Base-by-base conservation (phyloP, 306 rosid species). In the Begonia fuchsioides region DNA sequence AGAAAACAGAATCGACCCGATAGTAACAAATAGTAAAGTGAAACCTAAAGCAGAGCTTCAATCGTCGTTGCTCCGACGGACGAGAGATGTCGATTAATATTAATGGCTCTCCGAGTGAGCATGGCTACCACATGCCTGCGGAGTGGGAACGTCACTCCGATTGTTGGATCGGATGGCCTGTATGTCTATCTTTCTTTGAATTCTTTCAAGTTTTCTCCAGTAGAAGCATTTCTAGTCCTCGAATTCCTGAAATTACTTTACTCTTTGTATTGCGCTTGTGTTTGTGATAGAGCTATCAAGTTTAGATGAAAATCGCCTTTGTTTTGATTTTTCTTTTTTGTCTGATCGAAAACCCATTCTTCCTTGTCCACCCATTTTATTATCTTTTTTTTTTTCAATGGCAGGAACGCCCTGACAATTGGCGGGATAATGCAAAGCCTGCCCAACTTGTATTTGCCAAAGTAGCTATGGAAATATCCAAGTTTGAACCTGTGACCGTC, bases 121-220 rank as follows among this genome's bases (percentile, higher is more conserved):
- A 59, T 38, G 84, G 80, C 39, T 90, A 57, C 46, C 64, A 61
- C 57, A 85, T 90, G 98, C 98, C 98, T 6, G 94, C 95, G 0
- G 98, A 90, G 67, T 81, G 84, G 80, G 98, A 77, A 67, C 69
- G 68, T 26, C 95, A 90, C 47, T 47, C 94, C 2, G 82, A 71
- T 43, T 74, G 87, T 56, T 90, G 98, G 98, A 66, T 90, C 43
- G 98, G 94, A 54, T 85, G 98, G 98, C 98, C 95, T n/a, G 95
- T 88, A 55, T 76, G 95, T 68, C 10, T 12, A 19, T 13, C 15
- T 11, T 38, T 49, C 20, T 11, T 16, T 49, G 3, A 17, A 15
- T 3, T 15, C 14, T 32, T 40, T 43, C 14, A 43, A 10, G 43
- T 41, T 38, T 32, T 26, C 35, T 26, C 35, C 35, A 5, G 7